Conservation (phyloP, 2,329 filamentous ascomycete species). For the Trichoderma sp. region DNA sequence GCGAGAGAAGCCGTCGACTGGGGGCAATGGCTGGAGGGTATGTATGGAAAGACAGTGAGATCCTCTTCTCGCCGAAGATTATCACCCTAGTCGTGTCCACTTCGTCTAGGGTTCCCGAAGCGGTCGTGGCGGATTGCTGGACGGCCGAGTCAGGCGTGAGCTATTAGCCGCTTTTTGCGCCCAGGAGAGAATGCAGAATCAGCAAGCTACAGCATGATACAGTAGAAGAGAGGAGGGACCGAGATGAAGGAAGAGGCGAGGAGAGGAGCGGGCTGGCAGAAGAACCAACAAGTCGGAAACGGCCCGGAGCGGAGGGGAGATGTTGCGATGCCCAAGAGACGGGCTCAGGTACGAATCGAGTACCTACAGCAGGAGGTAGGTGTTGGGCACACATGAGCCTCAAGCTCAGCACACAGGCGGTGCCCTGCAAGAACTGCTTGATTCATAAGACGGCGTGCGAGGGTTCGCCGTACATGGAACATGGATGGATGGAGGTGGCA, state of each 20-base stretch:
- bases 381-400: not conserved
- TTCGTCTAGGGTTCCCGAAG: slow-evolving; percentile 14
- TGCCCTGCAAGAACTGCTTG: not conserved
- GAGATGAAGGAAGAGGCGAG: not conserved
- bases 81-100: slow-evolving; percentile 21
- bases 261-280: not conserved
- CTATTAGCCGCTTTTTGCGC: slow-evolving; percentile 24
- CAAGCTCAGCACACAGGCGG: not conserved
- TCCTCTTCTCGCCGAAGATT: slow-evolving; percentile 16
- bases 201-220: not conserved
- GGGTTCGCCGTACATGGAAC: slow-evolving; percentile 1
- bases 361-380: not conserved
- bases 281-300: not conserved
- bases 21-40: slow-evolving; percentile 1
- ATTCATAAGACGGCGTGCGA: not conserved
- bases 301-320: not conserved
- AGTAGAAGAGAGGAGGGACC: not conserved
- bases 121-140: slow-evolving; percentile 17
- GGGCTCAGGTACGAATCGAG: not conserved
- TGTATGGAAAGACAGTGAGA: slow-evolving; percentile 9
- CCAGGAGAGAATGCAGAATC: slow-evolving; percentile 10
- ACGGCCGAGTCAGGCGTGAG: slow-evolving; percentile 18
- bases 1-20: slow-evolving; percentile 14
- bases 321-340: not conserved
- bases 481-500: not conserved